These are phyloP conservation scores for Penicillium arizonense DNA, from an alignment of 495 filamentous ascomycete genomes.

Conservation along the genomic window DNA sequence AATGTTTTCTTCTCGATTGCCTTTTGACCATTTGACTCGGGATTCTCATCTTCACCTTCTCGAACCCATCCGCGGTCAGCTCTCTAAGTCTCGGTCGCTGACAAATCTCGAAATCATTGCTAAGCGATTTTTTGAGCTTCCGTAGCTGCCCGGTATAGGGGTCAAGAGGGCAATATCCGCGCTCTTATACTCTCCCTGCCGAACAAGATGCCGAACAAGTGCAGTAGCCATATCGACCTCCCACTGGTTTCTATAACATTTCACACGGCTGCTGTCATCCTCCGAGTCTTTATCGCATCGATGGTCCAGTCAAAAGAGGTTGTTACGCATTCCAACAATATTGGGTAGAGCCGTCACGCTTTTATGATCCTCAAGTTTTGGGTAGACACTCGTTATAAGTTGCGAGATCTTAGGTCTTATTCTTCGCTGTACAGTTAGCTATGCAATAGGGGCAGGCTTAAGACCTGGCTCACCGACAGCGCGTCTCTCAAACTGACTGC, in stretches of 20 bases:
- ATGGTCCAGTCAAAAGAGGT: slow-evolving; percentile 75
- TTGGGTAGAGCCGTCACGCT: slow-evolving; percentile 48
- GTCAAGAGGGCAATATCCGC: slow-evolving; percentile 73
- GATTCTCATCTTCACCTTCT: slow-evolving; percentile 45
- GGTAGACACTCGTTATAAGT: slow-evolving; percentile 62
- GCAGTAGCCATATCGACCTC: slow-evolving; percentile 64
- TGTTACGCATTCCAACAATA: slow-evolving; percentile 59
- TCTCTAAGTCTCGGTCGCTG: slow-evolving; percentile 55
- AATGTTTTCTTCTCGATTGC: slow-evolving; percentile 5
- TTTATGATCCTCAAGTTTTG: slow-evolving; percentile 55
- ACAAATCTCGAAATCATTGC: slow-evolving; percentile 28
- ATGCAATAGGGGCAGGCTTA: slow-evolving; percentile 40
- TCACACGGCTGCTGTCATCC: slow-evolving; percentile 27
- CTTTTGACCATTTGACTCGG: slow-evolving; percentile 14
- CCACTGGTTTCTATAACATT: slow-evolving; percentile 61
- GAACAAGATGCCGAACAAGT: slow-evolving; percentile 62
- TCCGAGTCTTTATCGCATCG: slow-evolving; percentile 47
- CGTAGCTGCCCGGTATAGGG: slow-evolving; percentile 65
- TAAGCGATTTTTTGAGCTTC: slow-evolving; percentile 32
- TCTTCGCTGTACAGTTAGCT: slow-evolving; percentile 61
- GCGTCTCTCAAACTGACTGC: slow-evolving; percentile 11
- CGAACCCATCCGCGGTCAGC: slow-evolving; percentile 13
- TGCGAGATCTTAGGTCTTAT: slow-evolving; percentile 71
- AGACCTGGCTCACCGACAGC: slow-evolving; percentile 13
- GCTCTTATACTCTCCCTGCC: slow-evolving; percentile 58